These are phyloP conservation scores for Volvariella surrecta DNA, from an alignment of 1,284 basidiomycete species.

Conservation along the genomic window DNA sequence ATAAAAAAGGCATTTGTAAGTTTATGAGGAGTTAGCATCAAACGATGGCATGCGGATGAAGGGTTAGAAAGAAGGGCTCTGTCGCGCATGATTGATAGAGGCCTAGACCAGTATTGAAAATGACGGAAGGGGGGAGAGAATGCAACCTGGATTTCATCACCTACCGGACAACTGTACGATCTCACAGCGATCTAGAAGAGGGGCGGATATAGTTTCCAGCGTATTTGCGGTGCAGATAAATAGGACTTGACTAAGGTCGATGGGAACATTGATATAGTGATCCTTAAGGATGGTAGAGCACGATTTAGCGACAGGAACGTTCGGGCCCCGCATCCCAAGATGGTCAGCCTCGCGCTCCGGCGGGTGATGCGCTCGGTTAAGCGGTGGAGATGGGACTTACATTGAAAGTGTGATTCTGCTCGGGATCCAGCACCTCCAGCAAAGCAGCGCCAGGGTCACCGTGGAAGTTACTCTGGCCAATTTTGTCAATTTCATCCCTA, in stretches of 20 bases:
- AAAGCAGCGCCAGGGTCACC: constrained; percentile 86
- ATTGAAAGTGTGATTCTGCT: constrained; percentile 84
- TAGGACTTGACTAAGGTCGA: constrained; percentile 80
- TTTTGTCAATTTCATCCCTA: constrained; percentile 84
- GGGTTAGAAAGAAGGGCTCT: too few species aligned
- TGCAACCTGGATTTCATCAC: constrained; percentile 15
- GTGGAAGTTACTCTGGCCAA: constrained; percentile 79
- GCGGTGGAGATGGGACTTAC: constrained; percentile 29
- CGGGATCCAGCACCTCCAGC: constrained; percentile 86
- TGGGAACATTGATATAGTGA: constrained; percentile 87
- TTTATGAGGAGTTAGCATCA: background rate
- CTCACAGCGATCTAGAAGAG: constrained; percentile 72
- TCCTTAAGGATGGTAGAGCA: constrained; percentile 38
- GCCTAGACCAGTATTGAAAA: background rate
- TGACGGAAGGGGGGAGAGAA: constrained; percentile 4
- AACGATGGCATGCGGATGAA: background rate
- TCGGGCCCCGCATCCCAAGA: too few species aligned
- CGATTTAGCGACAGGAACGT: background rate
- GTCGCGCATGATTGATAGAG: too few species aligned
- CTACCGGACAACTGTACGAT: constrained; percentile 58
- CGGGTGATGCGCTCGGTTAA: background rate
- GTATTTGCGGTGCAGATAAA: constrained; percentile 89
- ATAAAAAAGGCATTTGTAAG: constrained; percentile 7
- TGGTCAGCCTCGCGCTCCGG: too few species aligned
- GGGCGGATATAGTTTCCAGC: constrained; percentile 82